Base-by-base conservation (phyloP, 495 filamentous ascomycete species). In the Ramalina peruviana region DNA sequence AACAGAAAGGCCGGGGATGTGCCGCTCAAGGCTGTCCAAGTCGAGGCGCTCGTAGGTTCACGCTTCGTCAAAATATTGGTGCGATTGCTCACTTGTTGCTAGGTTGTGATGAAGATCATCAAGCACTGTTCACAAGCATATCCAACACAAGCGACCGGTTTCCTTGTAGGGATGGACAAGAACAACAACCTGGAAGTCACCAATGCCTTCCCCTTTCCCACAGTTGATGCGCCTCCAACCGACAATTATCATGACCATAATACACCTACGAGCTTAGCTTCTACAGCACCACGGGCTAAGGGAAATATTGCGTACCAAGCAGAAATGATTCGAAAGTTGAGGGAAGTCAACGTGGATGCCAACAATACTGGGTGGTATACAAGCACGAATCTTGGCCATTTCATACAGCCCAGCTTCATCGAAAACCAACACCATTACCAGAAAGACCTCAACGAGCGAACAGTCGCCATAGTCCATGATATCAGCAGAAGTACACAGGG, bases 311-410 rank as follows among this genome's bases (percentile, higher is more conserved):
- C 69, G 52, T 98, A 98, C 66, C 89, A 95, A 70, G 84, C 81
- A 52, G 93, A 98, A 68, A 97, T 97, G 92, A 88, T 98, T 64
- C 83, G 86, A 56, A 89, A 88, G 66, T 73, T 98, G 36, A 80
- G 88, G 61, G 93, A 96, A 67, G 93, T 98, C 58, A 98, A 98
- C 63, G 85, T 97, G 49, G 92, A 98, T 65, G 92, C 92, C 54
- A 94, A 97, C 72, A 94, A 87, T 58, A 88, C 93, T 49, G 92
- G 92, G 51, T 98, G 90, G 90, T 98, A 98, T 68, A 94, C 87
- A 48, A 96, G 88, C 67, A 88, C 90, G 51, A 95, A 88, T 68
- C 92, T 98, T 80, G 93, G 92, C 62, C 96, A 96, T 74, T 98
- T 97, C 52, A 77, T 97, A 70, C 94, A 85, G 71, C 66, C 82